phyloP scores from a whole-genome alignment of 2,329 filamentous ascomycete genomes.

The Myriosclerotinia scirpicola region DNA sequence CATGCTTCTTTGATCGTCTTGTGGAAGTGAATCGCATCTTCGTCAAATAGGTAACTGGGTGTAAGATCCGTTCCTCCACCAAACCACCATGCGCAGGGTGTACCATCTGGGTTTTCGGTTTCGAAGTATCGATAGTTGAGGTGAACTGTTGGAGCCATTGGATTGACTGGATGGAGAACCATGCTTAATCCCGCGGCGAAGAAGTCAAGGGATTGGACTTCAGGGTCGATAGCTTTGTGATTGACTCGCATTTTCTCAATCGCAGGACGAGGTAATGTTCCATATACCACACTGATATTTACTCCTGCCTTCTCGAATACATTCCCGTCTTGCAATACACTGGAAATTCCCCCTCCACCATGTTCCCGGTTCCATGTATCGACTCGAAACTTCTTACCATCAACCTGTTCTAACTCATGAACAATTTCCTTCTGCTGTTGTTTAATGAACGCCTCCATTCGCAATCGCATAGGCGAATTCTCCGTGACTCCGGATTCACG shows the following conservation, averaged over 20 bases:
- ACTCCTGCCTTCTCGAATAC: slow-evolving; percentile 98
- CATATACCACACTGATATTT: slow-evolving; percentile 93
- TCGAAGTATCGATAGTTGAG: slow-evolving; percentile 99
- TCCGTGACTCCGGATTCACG: slow-evolving; percentile 72
- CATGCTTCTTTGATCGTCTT: slow-evolving; percentile 88
- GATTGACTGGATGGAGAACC: slow-evolving; percentile 90
- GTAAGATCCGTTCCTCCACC: slow-evolving; percentile 94
- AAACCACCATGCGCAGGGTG: slow-evolving; percentile 93
- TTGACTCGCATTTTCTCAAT: slow-evolving; percentile 93
- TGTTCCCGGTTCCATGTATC: slow-evolving; percentile 87
- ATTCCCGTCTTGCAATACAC: slow-evolving; percentile 91
- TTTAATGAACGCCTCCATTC: slow-evolving; percentile 97
- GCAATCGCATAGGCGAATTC: slow-evolving; percentile 89
- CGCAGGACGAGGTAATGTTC: slow-evolving; percentile 79
- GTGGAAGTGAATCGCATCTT: slow-evolving; percentile 97
- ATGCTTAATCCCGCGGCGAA: slow-evolving; percentile 92
- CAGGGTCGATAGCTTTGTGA: slow-evolving; percentile 82
- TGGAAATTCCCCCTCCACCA: slow-evolving; percentile 90
- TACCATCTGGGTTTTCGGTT: slow-evolving; percentile 81
- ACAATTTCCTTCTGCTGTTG: slow-evolving; percentile 89
- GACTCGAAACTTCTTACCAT: slow-evolving; percentile 76
- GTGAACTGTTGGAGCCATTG: slow-evolving; percentile 96
- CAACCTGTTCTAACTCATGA: slow-evolving; percentile 75
- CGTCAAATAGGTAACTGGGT: slow-evolving; percentile 90
- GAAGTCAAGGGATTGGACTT: slow-evolving; percentile 84